These are phyloP conservation scores for Phyllosticta citribraziliensis DNA, from an alignment of 2,329 filamentous ascomycete genomes.

Conservation along the genomic window DNA sequence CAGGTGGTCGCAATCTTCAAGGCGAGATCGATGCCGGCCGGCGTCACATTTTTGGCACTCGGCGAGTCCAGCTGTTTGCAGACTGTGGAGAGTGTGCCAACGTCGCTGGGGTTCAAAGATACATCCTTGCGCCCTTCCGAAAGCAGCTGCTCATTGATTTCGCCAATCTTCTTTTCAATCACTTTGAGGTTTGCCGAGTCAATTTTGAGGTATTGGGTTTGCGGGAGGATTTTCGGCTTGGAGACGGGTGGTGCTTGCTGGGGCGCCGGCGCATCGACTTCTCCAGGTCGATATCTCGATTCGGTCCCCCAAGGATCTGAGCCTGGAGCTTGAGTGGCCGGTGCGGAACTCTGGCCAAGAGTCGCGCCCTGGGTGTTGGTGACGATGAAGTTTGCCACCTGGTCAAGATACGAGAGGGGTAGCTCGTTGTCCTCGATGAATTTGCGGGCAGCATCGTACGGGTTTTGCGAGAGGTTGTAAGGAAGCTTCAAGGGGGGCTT, in stretches of 20 bases:
- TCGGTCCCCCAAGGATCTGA: constrained; percentile 72
- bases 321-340: constrained; percentile 39
- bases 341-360: constrained; percentile 48
- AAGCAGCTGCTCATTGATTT: constrained; percentile 65
- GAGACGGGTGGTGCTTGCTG: constrained; percentile 25
- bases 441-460: constrained; percentile 82
- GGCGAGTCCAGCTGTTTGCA: constrained; percentile 52
- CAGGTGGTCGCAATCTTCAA: constrained; percentile 67
- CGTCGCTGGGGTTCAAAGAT: constrained; percentile 62
- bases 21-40: constrained; percentile 51
- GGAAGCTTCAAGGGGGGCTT: constrained; percentile 89
- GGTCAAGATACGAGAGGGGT: constrained; percentile 77
- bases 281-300: constrained; percentile 66
- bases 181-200: constrained; percentile 59
- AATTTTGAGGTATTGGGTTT: constrained; percentile 70
- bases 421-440: constrained; percentile 86
- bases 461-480: constrained; percentile 85
- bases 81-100: constrained; percentile 52
- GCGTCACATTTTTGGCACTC: constrained; percentile 16
- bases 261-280: constrained; percentile 35
- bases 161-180: constrained; percentile 66
- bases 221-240: constrained; percentile 58
- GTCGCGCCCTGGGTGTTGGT: constrained; percentile 81
- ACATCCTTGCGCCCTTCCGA: constrained; percentile 61
- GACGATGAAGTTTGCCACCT: constrained; percentile 85